Conservation (phyloP, 805 yeast species). For the Kuraishia piskuri region DNA sequence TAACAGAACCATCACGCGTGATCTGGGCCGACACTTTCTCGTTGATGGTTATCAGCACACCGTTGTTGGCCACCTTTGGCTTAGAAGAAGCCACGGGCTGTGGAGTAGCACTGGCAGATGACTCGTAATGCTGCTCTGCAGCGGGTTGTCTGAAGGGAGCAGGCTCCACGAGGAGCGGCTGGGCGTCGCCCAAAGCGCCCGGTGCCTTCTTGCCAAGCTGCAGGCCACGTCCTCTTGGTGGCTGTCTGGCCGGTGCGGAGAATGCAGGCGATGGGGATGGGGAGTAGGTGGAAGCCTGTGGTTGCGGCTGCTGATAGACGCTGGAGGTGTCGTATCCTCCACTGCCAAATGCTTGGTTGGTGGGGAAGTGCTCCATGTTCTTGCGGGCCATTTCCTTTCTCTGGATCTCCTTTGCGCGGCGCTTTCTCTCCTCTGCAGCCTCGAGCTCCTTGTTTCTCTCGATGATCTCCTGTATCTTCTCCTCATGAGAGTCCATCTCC, state of each 20-base stretch:
- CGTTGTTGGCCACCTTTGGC: constrained; percentile 47
- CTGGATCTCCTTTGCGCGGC: constrained; percentile 87
- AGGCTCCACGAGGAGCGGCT: constrained; percentile 11
- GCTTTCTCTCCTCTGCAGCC: constrained; percentile 94
- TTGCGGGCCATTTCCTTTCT: constrained; percentile 64
- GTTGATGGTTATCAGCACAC: constrained; percentile 67
- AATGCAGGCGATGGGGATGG: constrained; percentile 5
- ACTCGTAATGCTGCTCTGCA: constrained; percentile 8
- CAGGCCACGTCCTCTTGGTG: constrained; percentile 60
- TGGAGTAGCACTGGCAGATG: constrained; percentile 13
- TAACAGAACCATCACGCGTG: constrained; percentile 72
- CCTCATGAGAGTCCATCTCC: constrained; percentile 98
- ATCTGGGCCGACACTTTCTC: constrained; percentile 75
- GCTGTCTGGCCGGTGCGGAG: constrained; percentile 17
- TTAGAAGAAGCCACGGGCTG: constrained; percentile 14
- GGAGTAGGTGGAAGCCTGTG: constrained; percentile 12
- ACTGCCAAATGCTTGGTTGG: constrained; percentile 19
- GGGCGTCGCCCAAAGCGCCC: constrained; percentile 11
- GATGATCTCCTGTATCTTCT: constrained; percentile 95
- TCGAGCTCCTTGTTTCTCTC: constrained; percentile 95
- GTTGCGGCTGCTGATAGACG: constrained; percentile 2
- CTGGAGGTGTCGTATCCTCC: constrained; percentile 9
- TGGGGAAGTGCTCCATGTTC: constrained; percentile 41
- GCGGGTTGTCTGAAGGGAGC: constrained; percentile 13
- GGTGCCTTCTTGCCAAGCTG: constrained; percentile 58